Evolutionary conservation across 192 early-diverging fungal species (phyloP).

Genomic region (Endogone sp.): DNA sequence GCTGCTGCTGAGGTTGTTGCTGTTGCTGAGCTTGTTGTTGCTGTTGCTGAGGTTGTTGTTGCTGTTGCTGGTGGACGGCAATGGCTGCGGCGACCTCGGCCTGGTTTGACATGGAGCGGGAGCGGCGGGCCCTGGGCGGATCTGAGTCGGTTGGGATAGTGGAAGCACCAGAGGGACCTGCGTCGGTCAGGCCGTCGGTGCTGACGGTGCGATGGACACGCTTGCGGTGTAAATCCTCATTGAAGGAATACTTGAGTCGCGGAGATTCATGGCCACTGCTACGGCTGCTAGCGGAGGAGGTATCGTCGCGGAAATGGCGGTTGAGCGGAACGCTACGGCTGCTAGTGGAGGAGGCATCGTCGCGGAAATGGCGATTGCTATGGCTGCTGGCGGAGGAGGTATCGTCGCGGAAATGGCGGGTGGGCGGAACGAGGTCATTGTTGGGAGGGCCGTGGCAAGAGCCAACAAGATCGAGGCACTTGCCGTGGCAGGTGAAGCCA

Average conservation of each 20-base stretch:
- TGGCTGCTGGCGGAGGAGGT: background rate
- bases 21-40: no score
- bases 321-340: background rate
- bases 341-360: background rate
- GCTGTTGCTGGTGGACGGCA: background rate
- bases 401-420: background rate
- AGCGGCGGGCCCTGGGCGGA: background rate
- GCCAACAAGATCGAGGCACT: constrained; percentile 24
- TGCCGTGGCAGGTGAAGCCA: constrained; percentile 40
- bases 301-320: background rate
- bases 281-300: background rate
- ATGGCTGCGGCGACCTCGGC: background rate
- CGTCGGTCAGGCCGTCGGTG: background rate
- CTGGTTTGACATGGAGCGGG: background rate
- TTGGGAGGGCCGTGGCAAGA: constrained; percentile 11
- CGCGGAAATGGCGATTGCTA: background rate
- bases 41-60: no score
- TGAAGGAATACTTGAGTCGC: background rate
- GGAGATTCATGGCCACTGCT: background rate
- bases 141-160: constrained; percentile 9
- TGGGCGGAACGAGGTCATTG: background rate
- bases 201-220: background rate
- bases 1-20: no score
- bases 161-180: background rate
- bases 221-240: background rate